Evolutionary conservation across 2,329 filamentous ascomycete genomes (phyloP), one percentile per base, ranked within the genome.

Genomic region (Claviceps maximensis): DNA sequence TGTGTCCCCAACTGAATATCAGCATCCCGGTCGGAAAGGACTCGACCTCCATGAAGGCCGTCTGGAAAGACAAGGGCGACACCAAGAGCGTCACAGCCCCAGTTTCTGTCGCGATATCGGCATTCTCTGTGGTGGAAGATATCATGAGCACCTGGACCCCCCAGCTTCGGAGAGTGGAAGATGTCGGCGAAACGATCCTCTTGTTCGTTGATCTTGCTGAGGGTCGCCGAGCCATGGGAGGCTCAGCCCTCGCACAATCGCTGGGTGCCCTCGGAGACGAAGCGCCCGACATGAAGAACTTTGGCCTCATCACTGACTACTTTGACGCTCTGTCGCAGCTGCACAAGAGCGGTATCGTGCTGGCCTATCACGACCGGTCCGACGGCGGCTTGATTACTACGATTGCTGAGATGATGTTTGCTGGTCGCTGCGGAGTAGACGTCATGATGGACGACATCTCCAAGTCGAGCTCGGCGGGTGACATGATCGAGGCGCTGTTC

Each of bases 41-140:
- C 68, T 97, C 91, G 0, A 95, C 94, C 69, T 96, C 90, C 2
- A 97, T 98, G 93, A 96, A 96, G 75, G 91, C 94, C 62, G 89
- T 89, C 53, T 97, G 93, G 93, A 86, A 82, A 63, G 86, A 91
- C 59, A 73, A 74, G 56, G 73, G 78, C 19, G 77, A 86, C 56
- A 71, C 77, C 15, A 93, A 87, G 72, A 90, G 90, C 59, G 91
- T 97, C 49, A 96, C 89, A 40, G 88, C 93, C 4, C 93, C 93
- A 1, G 80, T 97, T 61, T 95, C 91, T 1, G 78, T 95, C 6
- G 84, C 96, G 53, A 89, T 97, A 60, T 89, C 93, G 5, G 88
- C 93, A 1, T 96, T 97, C 63, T 85, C 86, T 1, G 80, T 89
- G 2, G 90, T 96, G 3, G 79, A 86, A 52, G 82, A 94, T 65